Evolutionary conservation across 1,139 yeast species (phyloP).

Genomic region (Zygoascus hellenicus): DNA sequence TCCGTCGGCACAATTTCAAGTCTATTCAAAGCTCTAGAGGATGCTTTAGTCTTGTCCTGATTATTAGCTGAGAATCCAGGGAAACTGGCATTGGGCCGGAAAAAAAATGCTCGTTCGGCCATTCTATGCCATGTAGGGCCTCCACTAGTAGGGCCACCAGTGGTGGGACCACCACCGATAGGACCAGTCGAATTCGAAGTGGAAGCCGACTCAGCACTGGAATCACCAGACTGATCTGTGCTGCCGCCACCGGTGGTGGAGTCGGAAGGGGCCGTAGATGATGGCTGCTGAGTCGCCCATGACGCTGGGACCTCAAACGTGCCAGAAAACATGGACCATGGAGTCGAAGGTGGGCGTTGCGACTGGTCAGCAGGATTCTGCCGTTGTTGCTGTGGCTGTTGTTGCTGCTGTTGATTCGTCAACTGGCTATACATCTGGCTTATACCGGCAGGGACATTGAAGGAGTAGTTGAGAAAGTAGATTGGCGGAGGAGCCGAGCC

Average conservation of each 20-base stretch:
- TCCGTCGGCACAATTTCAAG: conserved; percentile 24
- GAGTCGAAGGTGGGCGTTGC: not conserved
- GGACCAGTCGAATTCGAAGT: not conserved
- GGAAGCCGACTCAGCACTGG: too few relatives aligned
- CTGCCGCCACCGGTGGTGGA: not conserved
- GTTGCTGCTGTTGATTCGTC: conserved; percentile 5
- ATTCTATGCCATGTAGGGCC: conserved; percentile 4
- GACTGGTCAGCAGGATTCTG: not conserved
- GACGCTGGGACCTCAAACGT: not conserved
- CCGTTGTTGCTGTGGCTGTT: conserved; percentile 2
- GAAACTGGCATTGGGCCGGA: conserved; percentile 4
- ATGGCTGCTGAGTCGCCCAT: not conserved
- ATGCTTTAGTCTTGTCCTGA: conserved; percentile 27
- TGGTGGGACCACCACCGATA: not conserved
- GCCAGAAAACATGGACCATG: not conserved
- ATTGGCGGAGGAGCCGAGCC: conserved; percentile 8
- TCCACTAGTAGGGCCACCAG: not conserved
- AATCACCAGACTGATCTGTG: not conserved
- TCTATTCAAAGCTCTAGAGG: conserved; percentile 28
- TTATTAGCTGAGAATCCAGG: conserved; percentile 9
- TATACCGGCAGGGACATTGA: conserved; percentile 10
- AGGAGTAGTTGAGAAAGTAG: conserved; percentile 13
- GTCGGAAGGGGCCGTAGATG: not conserved
- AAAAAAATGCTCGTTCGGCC: not conserved
- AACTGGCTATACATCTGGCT: conserved; percentile 1